These are phyloP conservation scores for Helminthosporium solani DNA, from an alignment of 2,329 filamentous ascomycete genomes.

Conservation along the genomic window DNA sequence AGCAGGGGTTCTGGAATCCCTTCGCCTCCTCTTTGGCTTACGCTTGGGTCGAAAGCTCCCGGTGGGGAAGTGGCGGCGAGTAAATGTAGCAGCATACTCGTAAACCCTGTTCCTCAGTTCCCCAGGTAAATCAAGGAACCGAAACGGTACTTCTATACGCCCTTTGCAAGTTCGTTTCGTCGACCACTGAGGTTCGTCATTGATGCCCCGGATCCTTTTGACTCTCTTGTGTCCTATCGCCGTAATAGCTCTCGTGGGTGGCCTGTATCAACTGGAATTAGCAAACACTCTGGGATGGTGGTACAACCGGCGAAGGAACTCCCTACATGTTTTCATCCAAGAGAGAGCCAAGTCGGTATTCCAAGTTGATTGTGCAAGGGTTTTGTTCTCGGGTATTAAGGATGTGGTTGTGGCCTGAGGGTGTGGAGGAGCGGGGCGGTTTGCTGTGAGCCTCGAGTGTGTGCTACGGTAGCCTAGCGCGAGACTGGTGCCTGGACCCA, in stretches of 20 bases:
- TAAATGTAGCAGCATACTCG: not conserved
- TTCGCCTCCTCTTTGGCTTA: not conserved
- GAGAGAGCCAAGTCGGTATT: no score
- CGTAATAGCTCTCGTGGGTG: constrained; percentile 2
- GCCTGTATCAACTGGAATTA: constrained; percentile 10
- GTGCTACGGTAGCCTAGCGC: not conserved
- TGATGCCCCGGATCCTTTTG: constrained; percentile 3
- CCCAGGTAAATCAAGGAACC: constrained; percentile 26
- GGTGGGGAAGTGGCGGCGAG: constrained; percentile 16
- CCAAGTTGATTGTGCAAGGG: no score
- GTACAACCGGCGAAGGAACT: constrained; percentile 3
- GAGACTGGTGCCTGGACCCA: not conserved
- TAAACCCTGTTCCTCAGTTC: constrained; percentile 9
- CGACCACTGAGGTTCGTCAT: not conserved
- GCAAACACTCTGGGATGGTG: not conserved
- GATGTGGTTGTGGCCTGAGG: not conserved
- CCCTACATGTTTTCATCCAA: not conserved
- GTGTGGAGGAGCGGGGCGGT: not conserved
- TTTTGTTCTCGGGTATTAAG: no score
- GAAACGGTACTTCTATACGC: constrained; percentile 8
- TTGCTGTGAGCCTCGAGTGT: not conserved
- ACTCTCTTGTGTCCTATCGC: not conserved
- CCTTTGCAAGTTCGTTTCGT: constrained; percentile 10
- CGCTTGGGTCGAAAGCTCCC: constrained; percentile 3
- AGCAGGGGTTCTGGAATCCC: no score